These are phyloP conservation scores for Colletotrichum spaethianum DNA, from an alignment of 2,329 filamentous ascomycete genomes.

Conservation along the genomic window DNA sequence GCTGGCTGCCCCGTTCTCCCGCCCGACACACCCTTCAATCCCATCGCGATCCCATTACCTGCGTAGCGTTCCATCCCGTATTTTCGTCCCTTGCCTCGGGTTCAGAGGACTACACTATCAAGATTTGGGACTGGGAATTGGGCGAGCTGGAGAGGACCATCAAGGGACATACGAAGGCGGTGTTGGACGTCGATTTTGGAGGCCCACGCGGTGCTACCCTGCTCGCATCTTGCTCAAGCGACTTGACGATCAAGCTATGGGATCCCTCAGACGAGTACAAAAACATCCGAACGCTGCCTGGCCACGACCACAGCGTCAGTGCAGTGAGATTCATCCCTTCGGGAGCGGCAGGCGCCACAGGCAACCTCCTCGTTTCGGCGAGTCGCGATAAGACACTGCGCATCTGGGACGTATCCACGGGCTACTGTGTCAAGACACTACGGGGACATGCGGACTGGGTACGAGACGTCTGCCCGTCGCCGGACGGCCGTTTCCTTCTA, in stretches of 20 bases:
- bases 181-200: conserved; percentile 91
- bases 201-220: conserved; percentile 85
- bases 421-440: conserved; percentile 93
- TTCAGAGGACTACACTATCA: conserved; percentile 93
- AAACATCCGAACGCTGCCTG: conserved; percentile 90
- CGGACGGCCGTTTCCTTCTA: conserved; percentile 86
- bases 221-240: conserved; percentile 81
- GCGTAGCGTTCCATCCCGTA: conserved; percentile 91
- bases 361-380: conserved; percentile 88
- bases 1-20: conserved; percentile 89
- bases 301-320: conserved; percentile 93
- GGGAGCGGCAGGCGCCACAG: conserved; percentile 81
- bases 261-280: conserved; percentile 94
- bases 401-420: conserved; percentile 94
- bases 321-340: conserved; percentile 90
- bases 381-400: conserved; percentile 87
- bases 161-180: conserved; percentile 91
- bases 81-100: conserved; percentile 93
- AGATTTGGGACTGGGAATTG: conserved; percentile 97
- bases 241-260: conserved; percentile 96
- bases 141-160: conserved; percentile 92
- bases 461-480: conserved; percentile 86
- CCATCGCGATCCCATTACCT: conserved; percentile 85
- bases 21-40: conserved; percentile 87
- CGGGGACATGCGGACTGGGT: conserved; percentile 91